Base-by-base conservation (phyloP, 768 basidiomycete genomes). In the Lentinula sp. region DNA sequence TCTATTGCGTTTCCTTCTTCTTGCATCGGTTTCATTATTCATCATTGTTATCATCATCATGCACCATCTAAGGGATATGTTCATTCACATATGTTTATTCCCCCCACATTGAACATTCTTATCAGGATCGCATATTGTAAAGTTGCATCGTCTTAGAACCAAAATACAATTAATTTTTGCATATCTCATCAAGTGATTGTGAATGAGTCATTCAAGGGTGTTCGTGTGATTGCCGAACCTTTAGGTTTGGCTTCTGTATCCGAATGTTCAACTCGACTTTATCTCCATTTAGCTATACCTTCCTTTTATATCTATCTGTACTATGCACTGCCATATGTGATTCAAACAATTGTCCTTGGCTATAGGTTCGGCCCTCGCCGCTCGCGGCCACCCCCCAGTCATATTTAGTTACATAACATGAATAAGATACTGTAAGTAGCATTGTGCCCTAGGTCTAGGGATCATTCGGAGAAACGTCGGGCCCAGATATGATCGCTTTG, bases 401-500 rank as follows among this genome's bases (percentile, higher is more conserved):
- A n/a, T n/a, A n/a, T n/a, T 21, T 21, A 21, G 21, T 21, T 21
- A 21, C 8, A 37, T 37, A 8, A 7, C 37, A 39, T 8, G 37
- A 8, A 39, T 1, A 8, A 8, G 7, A 39, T 39, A n/a, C n/a
- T n/a, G n/a, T n/a, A n/a, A n/a, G n/a, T n/a, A 8, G 37, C 0
- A 4, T 8, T 7, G 37, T 11, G 37, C 1, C 37, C 11, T 13
- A 43, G 11, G 13, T 48, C 72, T 66, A 82, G 51, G 70, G 39
- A 53, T 77, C 74, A 56, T 80, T 76, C 57, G 78, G 64, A 21
- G 76, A 67, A 50, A 86, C 81, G 65, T 80, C 88, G 46, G 91
- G 91, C 5, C 92, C 92, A 52, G 88, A 89, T 65, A 95, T 93
- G 64, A 96, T 87, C 37, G 84, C 87, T 74, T 97, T 96, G 69